These are phyloP conservation scores for Carex parvula DNA, from an alignment of 176 grass and related monocot species.

Conservation along the genomic window DNA sequence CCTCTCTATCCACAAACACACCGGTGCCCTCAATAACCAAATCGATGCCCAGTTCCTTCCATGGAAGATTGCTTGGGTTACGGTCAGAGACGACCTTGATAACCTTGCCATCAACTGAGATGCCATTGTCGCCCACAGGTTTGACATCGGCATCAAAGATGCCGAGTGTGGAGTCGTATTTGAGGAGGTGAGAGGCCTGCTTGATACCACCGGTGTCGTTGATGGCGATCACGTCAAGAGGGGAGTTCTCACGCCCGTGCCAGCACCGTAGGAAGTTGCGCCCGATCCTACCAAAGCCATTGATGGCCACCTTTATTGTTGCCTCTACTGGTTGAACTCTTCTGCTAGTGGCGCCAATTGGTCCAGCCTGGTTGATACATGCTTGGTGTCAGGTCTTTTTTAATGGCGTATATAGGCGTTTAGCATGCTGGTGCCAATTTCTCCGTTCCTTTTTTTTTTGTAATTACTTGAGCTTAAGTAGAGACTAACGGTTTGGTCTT, in stretches of 20 bases:
- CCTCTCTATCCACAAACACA: conserved; percentile 47
- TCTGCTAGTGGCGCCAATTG: not conserved
- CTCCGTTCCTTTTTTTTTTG: not conserved
- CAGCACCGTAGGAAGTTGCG: conserved; percentile 59
- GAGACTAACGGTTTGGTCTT: not conserved
- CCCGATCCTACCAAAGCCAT: conserved; percentile 49
- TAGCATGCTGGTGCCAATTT: not conserved
- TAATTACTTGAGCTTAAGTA: not conserved
- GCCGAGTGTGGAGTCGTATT: conserved; percentile 52
- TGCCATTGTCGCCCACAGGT: conserved; percentile 25
- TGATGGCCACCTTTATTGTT: conserved; percentile 56
- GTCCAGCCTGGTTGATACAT: not conserved
- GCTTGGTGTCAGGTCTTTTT: not conserved
- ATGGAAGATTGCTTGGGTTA: conserved; percentile 39
- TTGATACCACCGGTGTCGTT: conserved; percentile 54
- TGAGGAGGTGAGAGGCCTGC: conserved; percentile 52
- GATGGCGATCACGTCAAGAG: conserved; percentile 46
- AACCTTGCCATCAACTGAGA: conserved; percentile 48
- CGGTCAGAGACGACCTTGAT: conserved; percentile 49
- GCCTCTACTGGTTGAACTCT: conserved; percentile 36
- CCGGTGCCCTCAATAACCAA: conserved; percentile 54
- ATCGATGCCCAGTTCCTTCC: conserved; percentile 38
- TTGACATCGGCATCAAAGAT: conserved; percentile 52
- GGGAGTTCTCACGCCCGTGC: conserved; percentile 47
- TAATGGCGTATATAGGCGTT: not conserved